Evolutionary conservation across 805 yeast genomes (phyloP).

Genomic region (Ogataea trehalophila): DNA sequence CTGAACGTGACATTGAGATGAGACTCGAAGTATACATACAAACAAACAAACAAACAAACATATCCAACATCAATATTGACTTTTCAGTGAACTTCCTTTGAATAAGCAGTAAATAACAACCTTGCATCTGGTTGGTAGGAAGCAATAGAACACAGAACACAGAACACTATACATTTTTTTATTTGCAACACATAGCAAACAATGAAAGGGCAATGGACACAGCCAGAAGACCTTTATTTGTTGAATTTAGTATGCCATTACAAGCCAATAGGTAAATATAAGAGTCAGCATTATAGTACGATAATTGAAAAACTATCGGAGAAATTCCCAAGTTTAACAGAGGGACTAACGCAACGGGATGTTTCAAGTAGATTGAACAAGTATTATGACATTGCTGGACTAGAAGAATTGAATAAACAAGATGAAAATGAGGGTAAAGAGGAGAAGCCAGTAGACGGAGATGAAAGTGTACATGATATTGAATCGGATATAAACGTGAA

Average conservation of each 20-base stretch:
- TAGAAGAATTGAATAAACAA: conserved; percentile 21
- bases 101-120: too few species aligned
- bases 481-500: not conserved
- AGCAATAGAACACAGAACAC: not conserved
- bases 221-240: conserved; percentile 19
- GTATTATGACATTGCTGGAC: conserved; percentile 26
- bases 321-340: conserved; percentile 13
- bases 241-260: conserved; percentile 24
- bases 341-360: conserved; percentile 10
- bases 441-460: conserved; percentile 1
- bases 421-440: conserved; percentile 4
- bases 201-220: conserved; percentile 18
- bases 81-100: too few species aligned
- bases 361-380: conserved; percentile 16
- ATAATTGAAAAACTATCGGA: conserved; percentile 16
- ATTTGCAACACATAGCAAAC: too few species aligned
- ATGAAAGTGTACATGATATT: not conserved
- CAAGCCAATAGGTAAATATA: conserved; percentile 26
- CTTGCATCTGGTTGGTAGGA: not conserved
- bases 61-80: too few species aligned
- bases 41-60: too few species aligned
- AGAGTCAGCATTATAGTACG: conserved; percentile 9
- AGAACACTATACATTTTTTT: not conserved
- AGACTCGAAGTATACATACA: too few species aligned
- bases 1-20: too few species aligned